Evolutionary conservation across 768 basidiomycete species (phyloP), one percentile per base, ranked within the genome.

Genomic region (Mycena latifolia): DNA sequence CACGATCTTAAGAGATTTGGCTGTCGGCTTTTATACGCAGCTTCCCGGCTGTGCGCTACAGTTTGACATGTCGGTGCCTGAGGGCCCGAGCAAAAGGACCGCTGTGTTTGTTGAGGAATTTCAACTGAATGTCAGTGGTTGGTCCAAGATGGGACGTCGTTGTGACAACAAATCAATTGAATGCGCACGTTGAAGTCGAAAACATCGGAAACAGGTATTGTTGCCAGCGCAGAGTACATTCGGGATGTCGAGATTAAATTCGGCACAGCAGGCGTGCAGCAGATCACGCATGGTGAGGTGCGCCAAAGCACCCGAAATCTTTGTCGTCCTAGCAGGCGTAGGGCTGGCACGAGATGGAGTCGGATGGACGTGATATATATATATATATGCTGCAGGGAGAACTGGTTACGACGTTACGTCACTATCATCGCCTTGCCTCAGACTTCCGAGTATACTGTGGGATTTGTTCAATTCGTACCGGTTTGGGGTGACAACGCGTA

Each of bases 131-230:
- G 24, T 55, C 54, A 43, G 54, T 47, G 43, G 55, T 46, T 56
- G 55, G 43, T 56, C 29, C 45, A 57, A 35, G 55, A 57, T 57
- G 45, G 55, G 55, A 33, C 31, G 45, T 57, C 29, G 55, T 56
- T 56, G 55, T 55, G 54, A 55, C 54, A 55, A 55, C 54, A 43
- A 55, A 55, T 55, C 54, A 55, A 55, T 55, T 55, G 37, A 28
- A 55, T 55, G 37, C 54, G 25, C 39, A 41, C 54, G 54, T 55
- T 55, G 54, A 55, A 55, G 37, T 55, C 54, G 54, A 55, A 41
- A 55, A 55, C 54, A 55, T n/a, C n/a, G n/a, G n/a, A 37, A 52
- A 54, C 35, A 41, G n/a, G 39, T 54, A 54, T 54, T 54, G 53
- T 54, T 54, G 53, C 53, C 53, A 39, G 39, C 37, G 37, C 53